Conservation (phyloP, 345 rosid species). For the Aquilaria malaccensis region DNA sequence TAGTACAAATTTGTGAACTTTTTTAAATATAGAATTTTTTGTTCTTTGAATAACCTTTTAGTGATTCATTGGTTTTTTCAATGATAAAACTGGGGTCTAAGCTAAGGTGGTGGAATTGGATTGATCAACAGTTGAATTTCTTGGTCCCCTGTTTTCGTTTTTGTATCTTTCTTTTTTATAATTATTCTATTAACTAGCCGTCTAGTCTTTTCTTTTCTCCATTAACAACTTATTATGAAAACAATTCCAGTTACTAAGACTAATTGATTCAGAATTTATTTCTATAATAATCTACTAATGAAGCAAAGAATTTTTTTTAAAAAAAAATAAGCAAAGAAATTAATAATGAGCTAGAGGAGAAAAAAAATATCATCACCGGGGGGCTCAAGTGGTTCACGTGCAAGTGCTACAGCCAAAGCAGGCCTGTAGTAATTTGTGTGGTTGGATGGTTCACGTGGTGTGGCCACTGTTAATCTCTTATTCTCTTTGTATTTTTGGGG, state of each 20-base stretch:
- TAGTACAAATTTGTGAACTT: not conserved
- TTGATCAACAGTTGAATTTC: too few relatives aligned
- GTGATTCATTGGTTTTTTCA: slow-evolving; percentile 1
- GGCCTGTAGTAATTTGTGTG: not conserved
- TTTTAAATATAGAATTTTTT: not conserved
- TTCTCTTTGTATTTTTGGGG: not conserved
- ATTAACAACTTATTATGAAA: too few relatives aligned
- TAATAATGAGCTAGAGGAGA: not conserved
- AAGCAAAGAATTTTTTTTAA: not conserved
- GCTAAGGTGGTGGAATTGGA: too few relatives aligned
- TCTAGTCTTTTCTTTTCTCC: too few relatives aligned
- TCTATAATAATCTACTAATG: too few relatives aligned
- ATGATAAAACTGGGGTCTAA: not conserved
- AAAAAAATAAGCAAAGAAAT: not conserved
- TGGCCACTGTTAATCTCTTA: not conserved
- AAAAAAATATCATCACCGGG: too few relatives aligned
- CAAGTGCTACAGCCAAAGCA: slow-evolving; percentile 11
- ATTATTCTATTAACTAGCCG: too few relatives aligned
- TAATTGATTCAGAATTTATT: too few relatives aligned
- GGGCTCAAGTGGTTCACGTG: slow-evolving; percentile 26
- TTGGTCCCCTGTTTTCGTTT: too few relatives aligned
- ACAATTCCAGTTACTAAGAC: too few relatives aligned
- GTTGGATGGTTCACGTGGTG: slow-evolving; percentile 8
- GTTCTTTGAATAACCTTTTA: not conserved
- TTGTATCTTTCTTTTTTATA: too few relatives aligned